A percentile compares a stretch with the other conserved stretches of the same genome.
Conservation (phyloP, 306 rosid genomes). For the Sicyos edulis region DNA sequence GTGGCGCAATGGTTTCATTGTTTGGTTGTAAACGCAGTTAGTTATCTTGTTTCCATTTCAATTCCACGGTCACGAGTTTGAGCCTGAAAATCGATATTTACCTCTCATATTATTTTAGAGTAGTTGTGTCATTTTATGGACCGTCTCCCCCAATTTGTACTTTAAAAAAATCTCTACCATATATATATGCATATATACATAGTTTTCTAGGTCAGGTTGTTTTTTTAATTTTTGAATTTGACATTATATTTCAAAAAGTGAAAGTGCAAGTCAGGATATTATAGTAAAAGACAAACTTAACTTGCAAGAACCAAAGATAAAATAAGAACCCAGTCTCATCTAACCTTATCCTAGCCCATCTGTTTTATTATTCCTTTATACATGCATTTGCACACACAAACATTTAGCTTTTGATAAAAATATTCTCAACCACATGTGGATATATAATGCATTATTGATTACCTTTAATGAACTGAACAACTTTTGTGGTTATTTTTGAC, state of each 20-base stretch:
- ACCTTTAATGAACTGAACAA: not conserved
- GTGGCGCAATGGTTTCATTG: too few relatives aligned
- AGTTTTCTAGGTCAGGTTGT: not conserved
- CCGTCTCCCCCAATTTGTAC: too few relatives aligned
- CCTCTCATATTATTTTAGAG: too few relatives aligned
- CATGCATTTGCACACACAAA: not conserved
- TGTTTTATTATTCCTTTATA: not conserved
- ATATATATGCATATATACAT: too few relatives aligned
- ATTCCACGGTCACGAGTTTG: too few relatives aligned
- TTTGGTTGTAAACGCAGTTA: too few relatives aligned
- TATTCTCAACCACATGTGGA: slow-evolving; percentile 6
- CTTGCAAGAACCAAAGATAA: too few relatives aligned
- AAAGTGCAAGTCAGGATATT: not conserved
- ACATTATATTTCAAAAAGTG: not conserved
- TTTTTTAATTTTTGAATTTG: not conserved
- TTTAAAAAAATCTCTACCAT: too few relatives aligned
- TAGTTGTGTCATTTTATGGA: too few relatives aligned
- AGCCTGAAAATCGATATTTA: too few relatives aligned
- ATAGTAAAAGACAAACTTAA: not conserved
- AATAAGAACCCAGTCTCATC: not conserved
- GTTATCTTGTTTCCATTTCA: too few relatives aligned
- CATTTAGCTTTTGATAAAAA: not conserved
- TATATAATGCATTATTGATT: not conserved
- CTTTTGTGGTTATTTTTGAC: not conserved
- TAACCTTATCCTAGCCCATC: not conserved